These are phyloP conservation scores for Fusarium burgessii DNA, from an alignment of 2,329 filamentous ascomycete species.

Conservation along the genomic window DNA sequence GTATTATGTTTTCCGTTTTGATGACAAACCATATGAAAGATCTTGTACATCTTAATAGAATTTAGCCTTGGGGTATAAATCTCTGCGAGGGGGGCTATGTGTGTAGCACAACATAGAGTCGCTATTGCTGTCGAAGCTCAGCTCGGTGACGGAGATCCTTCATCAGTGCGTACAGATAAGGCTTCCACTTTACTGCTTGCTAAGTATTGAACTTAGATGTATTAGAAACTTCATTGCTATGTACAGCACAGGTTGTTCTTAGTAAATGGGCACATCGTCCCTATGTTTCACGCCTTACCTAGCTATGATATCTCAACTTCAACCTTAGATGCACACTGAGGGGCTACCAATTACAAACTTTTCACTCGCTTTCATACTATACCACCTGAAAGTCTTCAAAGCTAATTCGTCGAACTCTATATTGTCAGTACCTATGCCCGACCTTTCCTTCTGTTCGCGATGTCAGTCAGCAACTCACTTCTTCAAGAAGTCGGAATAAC, in stretches of 20 bases:
- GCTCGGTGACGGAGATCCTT: neutral
- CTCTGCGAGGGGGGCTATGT: neutral
- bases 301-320: neutral
- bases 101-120: neutral
- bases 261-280: neutral
- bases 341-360: neutral
- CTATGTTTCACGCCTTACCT: neutral
- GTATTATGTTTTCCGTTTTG: neutral
- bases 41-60: neutral
- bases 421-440: neutral
- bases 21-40: neutral
- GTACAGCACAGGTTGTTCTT: no score
- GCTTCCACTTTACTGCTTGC: neutral
- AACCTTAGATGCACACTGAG: neutral
- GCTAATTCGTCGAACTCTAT: neutral
- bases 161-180: neutral
- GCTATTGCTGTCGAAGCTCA: neutral
- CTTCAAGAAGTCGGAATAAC: neutral
- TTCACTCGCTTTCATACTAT: neutral
- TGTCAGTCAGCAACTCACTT: neutral
- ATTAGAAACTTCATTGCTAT: neutral
- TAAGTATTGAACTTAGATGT: no score
- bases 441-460: neutral
- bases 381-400: neutral
- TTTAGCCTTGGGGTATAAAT: accelerated